These are phyloP conservation scores for Heterobasidion parviporum DNA, from an alignment of 1,284 basidiomycete species.

Conservation along the genomic window DNA sequence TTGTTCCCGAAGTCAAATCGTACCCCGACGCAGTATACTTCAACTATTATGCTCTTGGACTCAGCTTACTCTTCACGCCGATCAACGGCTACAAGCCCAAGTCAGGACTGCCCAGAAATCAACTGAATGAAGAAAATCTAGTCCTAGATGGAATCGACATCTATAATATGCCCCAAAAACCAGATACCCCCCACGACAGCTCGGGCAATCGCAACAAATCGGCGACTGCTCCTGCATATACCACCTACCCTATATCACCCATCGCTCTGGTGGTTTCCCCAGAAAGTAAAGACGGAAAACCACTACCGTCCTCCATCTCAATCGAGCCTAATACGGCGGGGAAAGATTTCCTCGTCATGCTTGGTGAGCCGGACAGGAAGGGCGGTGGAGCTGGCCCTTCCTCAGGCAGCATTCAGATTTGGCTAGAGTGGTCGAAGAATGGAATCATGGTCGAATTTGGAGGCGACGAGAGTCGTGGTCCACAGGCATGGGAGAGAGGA, in stretches of 20 bases:
- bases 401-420: constrained; percentile 80
- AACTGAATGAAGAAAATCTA: constrained; percentile 43
- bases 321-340: constrained; percentile 53
- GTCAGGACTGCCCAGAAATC: constrained; percentile 32
- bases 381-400: constrained; percentile 79
- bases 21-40: constrained; percentile 81
- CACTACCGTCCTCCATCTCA: constrained; percentile 32
- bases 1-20: constrained; percentile 58
- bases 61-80: constrained; percentile 70
- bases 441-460: constrained; percentile 82
- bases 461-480: constrained; percentile 64
- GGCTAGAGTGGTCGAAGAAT: constrained; percentile 82
- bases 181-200: constrained; percentile 12
- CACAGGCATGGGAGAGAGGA: constrained; percentile 79
- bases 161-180: constrained; percentile 51
- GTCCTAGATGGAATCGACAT: constrained; percentile 70
- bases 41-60: constrained; percentile 71
- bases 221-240: constrained; percentile 35
- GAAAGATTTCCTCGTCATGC: constrained; percentile 59
- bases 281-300: constrained; percentile 25
- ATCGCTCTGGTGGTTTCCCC: constrained; percentile 33
- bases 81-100: constrained; percentile 51
- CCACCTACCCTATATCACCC: constrained; percentile 45
- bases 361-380: constrained; percentile 83
- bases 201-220: constrained; percentile 18